phyloP scores from a whole-genome alignment of 352 stramenopile genomes.

The Globisporangium camurandrum region DNA sequence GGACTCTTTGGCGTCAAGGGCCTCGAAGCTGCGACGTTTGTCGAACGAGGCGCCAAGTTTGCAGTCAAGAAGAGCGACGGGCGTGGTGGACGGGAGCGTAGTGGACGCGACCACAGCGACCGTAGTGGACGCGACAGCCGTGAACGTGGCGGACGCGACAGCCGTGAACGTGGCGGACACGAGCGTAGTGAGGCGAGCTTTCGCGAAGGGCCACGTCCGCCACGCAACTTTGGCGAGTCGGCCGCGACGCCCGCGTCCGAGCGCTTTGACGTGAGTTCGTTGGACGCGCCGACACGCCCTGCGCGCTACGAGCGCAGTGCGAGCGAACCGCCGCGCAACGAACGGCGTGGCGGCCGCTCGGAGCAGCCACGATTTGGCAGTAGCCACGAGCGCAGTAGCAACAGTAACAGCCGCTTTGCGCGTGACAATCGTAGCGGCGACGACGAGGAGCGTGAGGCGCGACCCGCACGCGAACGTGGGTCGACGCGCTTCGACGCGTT shows the following conservation, averaged over 20 bases:
- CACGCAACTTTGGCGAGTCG: slow-evolving; percentile 13
- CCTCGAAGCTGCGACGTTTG: slow-evolving; percentile 23
- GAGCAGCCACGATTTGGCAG: too few species aligned
- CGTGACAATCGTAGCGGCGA: too few species aligned
- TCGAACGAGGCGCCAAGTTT: slow-evolving; percentile 10
- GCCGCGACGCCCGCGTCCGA: slow-evolving; percentile 3
- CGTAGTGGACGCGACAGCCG: neutral
- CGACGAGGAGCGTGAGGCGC: too few species aligned
- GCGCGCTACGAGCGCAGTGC: neutral
- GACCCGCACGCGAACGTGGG: too few species aligned
- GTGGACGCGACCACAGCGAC: neutral
- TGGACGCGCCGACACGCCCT: neutral
- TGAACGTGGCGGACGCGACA: neutral
- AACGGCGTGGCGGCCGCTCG: too few species aligned
- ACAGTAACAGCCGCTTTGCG: too few species aligned
- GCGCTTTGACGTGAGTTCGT: slow-evolving; percentile 8
- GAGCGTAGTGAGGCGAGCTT: neutral
- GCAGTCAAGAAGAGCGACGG: slow-evolving; percentile 9
- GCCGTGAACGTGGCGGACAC: neutral
- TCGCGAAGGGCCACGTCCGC: neutral
- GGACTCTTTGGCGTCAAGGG: slow-evolving; percentile 80
- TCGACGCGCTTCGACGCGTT: too few species aligned
- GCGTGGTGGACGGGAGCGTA: neutral
- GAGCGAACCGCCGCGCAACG: neutral
- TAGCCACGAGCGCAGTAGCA: too few species aligned